Conservation (phyloP, 2,329 filamentous ascomycete genomes). For the Chaetomiaceae sp. region DNA sequence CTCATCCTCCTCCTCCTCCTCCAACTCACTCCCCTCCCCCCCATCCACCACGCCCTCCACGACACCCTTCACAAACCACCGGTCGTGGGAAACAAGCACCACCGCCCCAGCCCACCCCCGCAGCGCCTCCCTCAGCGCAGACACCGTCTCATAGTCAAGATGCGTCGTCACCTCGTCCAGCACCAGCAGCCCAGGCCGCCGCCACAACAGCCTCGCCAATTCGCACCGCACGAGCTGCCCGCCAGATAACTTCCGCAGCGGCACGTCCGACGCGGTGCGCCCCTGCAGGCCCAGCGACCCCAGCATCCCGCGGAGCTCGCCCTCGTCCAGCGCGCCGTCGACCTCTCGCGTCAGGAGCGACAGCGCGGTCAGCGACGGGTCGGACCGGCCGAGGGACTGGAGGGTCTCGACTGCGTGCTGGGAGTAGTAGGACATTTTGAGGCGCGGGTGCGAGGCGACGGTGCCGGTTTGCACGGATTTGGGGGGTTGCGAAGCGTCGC, state of each 20-base stretch:
- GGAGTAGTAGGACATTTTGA: slow-evolving; percentile 71
- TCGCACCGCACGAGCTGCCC: slow-evolving; percentile 68
- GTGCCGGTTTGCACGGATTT: slow-evolving; percentile 50
- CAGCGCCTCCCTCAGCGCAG: slow-evolving; percentile 63
- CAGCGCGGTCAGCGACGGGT: slow-evolving; percentile 59
- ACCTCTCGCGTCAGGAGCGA: slow-evolving; percentile 55
- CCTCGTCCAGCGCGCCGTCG: slow-evolving; percentile 54
- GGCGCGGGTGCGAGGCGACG: slow-evolving; percentile 61
- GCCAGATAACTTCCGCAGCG: slow-evolving; percentile 68
- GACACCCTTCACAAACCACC: slow-evolving; percentile 73
- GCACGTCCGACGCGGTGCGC: slow-evolving; percentile 66
- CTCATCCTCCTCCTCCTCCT: slow-evolving; percentile 32
- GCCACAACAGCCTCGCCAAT: slow-evolving; percentile 65
- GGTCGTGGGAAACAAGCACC: slow-evolving; percentile 74
- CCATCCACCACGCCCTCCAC: slow-evolving; percentile 57
- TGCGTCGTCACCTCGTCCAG: slow-evolving; percentile 83
- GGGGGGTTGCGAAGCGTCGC: slow-evolving; percentile 22
- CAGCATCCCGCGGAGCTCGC: slow-evolving; percentile 62
- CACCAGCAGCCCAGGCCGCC: slow-evolving; percentile 65
- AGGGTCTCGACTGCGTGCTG: slow-evolving; percentile 73
- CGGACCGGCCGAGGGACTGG: slow-evolving; percentile 47
- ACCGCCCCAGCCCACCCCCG: slow-evolving; percentile 68
- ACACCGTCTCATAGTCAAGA: slow-evolving; percentile 76
- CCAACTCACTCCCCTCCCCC: slow-evolving; percentile 35
- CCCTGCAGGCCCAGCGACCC: slow-evolving; percentile 67